Percentiles rank a stretch among this genome's conserved stretches.
phyloP scores from a whole-genome alignment of 176 grass and related monocot genomes.

The Otatea glauca region DNA sequence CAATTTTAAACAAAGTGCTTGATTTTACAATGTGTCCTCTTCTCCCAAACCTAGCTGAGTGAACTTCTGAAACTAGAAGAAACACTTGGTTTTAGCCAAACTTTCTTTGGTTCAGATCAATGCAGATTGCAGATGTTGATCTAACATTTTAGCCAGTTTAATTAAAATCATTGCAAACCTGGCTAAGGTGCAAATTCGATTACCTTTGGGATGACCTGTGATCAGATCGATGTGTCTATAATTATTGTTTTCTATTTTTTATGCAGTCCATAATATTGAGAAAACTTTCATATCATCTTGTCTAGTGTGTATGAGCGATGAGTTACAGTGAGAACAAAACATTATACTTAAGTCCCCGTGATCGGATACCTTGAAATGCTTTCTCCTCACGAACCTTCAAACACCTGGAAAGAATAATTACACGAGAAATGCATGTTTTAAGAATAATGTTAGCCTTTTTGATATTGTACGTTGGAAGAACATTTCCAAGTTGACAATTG shows the following conservation, averaged over 20 bases:
- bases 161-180: neutral
- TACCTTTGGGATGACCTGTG: neutral
- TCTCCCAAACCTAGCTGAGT: neutral
- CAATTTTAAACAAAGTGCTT: neutral
- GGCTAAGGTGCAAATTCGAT: neutral
- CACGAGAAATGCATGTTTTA: conserved; percentile 37
- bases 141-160: neutral
- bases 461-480: conserved; percentile 38
- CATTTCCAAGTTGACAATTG: conserved; percentile 49
- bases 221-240: neutral
- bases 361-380: conserved; percentile 26
- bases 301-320: neutral
- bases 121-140: conserved; percentile 9
- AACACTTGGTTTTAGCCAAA: conserved; percentile 4
- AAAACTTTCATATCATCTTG: neutral
- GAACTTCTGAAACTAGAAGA: neutral
- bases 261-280: neutral
- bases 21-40: neutral
- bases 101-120: neutral
- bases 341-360: neutral
- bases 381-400: conserved; percentile 7
- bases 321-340: conserved; percentile 24
- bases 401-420: conserved; percentile 39
- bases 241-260: neutral
- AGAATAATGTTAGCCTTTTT: conserved; percentile 32